Percentiles rank a stretch among this genome's conserved stretches.
Evolutionary conservation across 2,329 filamentous ascomycete species (phyloP).

Genomic region (Rhinocladiella similis): DNA sequence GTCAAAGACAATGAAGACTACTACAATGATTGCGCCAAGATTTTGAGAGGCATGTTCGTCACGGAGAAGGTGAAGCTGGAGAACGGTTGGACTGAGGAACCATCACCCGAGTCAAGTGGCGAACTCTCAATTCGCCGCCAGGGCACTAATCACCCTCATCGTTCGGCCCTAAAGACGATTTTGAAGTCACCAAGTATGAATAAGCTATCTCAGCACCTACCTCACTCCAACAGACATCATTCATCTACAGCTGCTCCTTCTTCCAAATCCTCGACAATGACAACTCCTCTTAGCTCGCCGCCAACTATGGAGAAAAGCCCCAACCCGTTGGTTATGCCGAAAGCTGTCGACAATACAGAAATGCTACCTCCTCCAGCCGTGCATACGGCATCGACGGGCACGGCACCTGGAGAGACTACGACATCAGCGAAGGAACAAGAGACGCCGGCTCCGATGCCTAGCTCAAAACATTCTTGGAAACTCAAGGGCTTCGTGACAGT

Average conservation of each 20-base stretch:
- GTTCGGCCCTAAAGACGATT: conserved; percentile 57
- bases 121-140: conserved; percentile 36
- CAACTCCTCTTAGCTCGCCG: conserved; percentile 37
- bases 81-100: conserved; percentile 35
- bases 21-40: conserved; percentile 85
- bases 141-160: conserved; percentile 43
- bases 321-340: conserved; percentile 9
- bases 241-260: conserved; percentile 40
- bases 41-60: conserved; percentile 84
- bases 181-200: conserved; percentile 67
- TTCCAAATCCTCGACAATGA: conserved; percentile 41
- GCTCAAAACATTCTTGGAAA: conserved; percentile 93
- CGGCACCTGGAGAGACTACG: conserved; percentile 7
- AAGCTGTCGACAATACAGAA: conserved; percentile 23
- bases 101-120: conserved; percentile 34
- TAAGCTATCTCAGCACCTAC: conserved; percentile 46
- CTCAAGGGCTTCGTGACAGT: conserved; percentile 97
- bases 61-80: conserved; percentile 63
- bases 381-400: conserved; percentile 13
- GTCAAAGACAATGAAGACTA: conserved; percentile 99
- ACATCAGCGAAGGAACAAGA: conserved; percentile 26
- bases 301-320: conserved; percentile 33
- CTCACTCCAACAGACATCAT: conserved; percentile 43
- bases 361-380: conserved; percentile 47
- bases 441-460: conserved; percentile 56